Evolutionary conservation across 2,329 filamentous ascomycete genomes (phyloP).

Genomic region (Pseudogymnoascus sp.): DNA sequence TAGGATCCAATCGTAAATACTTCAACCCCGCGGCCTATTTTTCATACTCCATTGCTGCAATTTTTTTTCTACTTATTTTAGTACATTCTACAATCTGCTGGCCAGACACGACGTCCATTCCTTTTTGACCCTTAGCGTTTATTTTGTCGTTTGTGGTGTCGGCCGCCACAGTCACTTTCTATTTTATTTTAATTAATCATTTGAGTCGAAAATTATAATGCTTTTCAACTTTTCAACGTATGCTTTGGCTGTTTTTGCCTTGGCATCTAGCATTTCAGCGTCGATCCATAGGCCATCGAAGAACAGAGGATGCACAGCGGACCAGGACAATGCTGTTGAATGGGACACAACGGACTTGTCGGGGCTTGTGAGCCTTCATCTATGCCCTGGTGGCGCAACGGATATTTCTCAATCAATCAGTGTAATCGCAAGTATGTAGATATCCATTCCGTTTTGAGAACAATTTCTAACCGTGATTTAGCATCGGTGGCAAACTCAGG

Average conservation of each 20-base stretch:
- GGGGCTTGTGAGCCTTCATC: background rate
- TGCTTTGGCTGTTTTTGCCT: background rate
- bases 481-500: background rate
- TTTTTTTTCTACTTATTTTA: background rate
- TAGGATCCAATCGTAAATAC: background rate
- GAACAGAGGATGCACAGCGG: background rate
- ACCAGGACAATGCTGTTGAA: background rate
- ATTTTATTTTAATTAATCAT: background rate
- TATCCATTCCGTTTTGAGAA: background rate
- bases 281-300: background rate
- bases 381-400: background rate
- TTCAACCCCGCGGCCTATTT: background rate
- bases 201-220: background rate
- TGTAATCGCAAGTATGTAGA: background rate
- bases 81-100: background rate
- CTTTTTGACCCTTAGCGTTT: background rate
- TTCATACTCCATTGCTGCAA: background rate
- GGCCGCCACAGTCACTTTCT: background rate
- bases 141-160: background rate
- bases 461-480: background rate
- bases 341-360: background rate
- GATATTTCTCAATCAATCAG: background rate
- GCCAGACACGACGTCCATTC: conserved; percentile 5
- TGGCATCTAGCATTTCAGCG: background rate
- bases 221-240: background rate